A percentile compares a stretch with the other conserved stretches of the same genome.
These are phyloP conservation scores for Dryas octopetala DNA, from an alignment of 306 rosid genomes.

Conservation along the genomic window DNA sequence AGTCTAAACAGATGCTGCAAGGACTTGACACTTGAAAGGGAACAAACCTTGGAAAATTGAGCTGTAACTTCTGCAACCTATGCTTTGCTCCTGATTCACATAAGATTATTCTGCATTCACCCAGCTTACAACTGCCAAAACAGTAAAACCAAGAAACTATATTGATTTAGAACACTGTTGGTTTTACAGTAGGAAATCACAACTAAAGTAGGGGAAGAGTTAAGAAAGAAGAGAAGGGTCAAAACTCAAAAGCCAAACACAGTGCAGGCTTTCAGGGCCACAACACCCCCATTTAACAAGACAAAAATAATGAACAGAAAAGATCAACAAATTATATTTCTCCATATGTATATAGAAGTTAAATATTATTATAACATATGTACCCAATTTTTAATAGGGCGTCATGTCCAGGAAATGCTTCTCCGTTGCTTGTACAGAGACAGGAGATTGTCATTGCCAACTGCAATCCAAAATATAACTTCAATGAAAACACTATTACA, in stretches of 20 bases:
- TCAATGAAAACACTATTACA: no score
- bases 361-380: no score
- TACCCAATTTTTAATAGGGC: no score
- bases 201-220: no score
- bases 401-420: no score
- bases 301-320: not conserved
- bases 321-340: no score
- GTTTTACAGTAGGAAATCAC: no score
- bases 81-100: conserved; percentile 91
- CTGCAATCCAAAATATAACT: no score
- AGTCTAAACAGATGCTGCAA: not conserved
- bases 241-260: not conserved
- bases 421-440: no score
- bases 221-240: not conserved
- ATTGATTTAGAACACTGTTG: not conserved
- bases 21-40: not conserved
- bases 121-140: conserved; percentile 72
- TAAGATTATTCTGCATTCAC: conserved; percentile 79
- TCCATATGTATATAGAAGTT: not conserved
- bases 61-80: conserved; percentile 84
- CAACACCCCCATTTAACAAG: not conserved
- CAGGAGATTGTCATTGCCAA: no score
- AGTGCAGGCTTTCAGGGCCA: no score
- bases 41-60: conserved; percentile 86
- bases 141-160: not conserved